These are phyloP conservation scores for Ustilago hordei DNA, from an alignment of 1,284 basidiomycete genomes.

Conservation along the genomic window DNA sequence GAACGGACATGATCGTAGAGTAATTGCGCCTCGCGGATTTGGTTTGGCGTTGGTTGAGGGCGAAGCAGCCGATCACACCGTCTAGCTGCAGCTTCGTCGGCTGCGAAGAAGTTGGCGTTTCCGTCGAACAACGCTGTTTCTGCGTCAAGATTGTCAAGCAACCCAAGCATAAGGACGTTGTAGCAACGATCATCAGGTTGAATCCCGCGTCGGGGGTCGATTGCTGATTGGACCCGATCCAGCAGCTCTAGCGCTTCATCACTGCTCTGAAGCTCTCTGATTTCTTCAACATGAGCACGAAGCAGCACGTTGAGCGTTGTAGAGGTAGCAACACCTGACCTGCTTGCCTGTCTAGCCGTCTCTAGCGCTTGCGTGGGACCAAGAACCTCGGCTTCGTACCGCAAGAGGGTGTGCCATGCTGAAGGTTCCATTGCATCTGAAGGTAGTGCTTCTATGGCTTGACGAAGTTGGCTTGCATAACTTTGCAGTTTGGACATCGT, in stretches of 20 bases:
- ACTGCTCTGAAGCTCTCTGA: conserved; percentile 38
- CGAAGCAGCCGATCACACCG: background rate
- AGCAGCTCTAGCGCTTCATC: conserved; percentile 55
- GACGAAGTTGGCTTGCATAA: conserved; percentile 22
- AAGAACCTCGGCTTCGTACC: conserved; percentile 24
- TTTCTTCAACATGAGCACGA: conserved; percentile 26
- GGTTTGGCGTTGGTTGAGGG: conserved; percentile 32
- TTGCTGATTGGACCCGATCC: conserved; percentile 15
- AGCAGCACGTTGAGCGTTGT: conserved; percentile 29
- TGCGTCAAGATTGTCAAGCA: conserved; percentile 2
- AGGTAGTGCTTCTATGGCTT: conserved; percentile 3
- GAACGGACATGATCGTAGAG: conserved; percentile 49
- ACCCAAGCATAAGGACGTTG: conserved; percentile 30
- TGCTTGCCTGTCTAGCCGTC: conserved; percentile 15
- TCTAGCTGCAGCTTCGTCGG: background rate
- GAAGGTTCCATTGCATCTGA: conserved; percentile 4
- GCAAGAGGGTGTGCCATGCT: conserved; percentile 39
- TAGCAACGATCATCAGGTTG: conserved; percentile 25
- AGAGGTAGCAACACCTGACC: conserved; percentile 3
- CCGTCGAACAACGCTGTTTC: background rate
- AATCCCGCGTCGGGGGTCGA: conserved; percentile 21
- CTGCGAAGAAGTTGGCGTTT: background rate
- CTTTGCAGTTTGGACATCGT: conserved; percentile 9
- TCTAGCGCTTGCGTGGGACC: conserved; percentile 31
- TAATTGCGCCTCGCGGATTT: conserved; percentile 50